Evolutionary conservation across 495 filamentous ascomycete genomes (phyloP).

Genomic region (Penicillium lagena): DNA sequence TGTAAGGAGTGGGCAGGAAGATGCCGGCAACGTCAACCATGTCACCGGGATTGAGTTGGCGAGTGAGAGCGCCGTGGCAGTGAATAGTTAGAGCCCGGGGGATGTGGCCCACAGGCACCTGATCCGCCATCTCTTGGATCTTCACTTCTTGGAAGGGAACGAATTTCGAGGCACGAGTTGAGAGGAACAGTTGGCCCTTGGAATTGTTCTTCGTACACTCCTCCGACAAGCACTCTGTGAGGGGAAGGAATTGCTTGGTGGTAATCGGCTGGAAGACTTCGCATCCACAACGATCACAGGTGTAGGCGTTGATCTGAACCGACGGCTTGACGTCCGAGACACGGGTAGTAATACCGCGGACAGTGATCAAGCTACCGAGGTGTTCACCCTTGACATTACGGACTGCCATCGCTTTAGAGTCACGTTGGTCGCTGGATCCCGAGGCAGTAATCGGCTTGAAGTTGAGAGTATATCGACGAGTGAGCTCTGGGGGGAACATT

Average conservation of each 20-base stretch:
- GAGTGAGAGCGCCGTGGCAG: constrained; percentile 78
- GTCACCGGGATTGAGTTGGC: constrained; percentile 88
- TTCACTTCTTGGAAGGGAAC: constrained; percentile 97
- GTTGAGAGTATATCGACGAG: constrained; percentile 87
- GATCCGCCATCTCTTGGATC: constrained; percentile 96
- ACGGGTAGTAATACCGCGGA: constrained; percentile 89
- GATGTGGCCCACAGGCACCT: constrained; percentile 96
- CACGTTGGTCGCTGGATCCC: constrained; percentile 54
- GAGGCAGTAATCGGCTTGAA: constrained; percentile 84
- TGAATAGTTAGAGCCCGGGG: constrained; percentile 83
- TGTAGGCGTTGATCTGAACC: constrained; percentile 95
- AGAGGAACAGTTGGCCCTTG: constrained; percentile 88
- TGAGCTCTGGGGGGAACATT: constrained; percentile 85
- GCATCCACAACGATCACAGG: constrained; percentile 90
- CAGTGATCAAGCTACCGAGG: constrained; percentile 86
- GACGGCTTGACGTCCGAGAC: constrained; percentile 97
- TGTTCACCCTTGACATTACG: constrained; percentile 89
- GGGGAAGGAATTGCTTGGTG: constrained; percentile 81
- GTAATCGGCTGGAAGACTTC: constrained; percentile 97
- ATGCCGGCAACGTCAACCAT: constrained; percentile 89
- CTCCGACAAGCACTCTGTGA: constrained; percentile 75
- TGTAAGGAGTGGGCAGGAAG: constrained; percentile 95
- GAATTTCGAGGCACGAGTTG: constrained; percentile 92
- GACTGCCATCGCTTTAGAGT: constrained; percentile 79
- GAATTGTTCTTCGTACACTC: constrained; percentile 88